Conservation (phyloP, 495 filamentous ascomycete genomes). For the Penicillium chermesinum region DNA sequence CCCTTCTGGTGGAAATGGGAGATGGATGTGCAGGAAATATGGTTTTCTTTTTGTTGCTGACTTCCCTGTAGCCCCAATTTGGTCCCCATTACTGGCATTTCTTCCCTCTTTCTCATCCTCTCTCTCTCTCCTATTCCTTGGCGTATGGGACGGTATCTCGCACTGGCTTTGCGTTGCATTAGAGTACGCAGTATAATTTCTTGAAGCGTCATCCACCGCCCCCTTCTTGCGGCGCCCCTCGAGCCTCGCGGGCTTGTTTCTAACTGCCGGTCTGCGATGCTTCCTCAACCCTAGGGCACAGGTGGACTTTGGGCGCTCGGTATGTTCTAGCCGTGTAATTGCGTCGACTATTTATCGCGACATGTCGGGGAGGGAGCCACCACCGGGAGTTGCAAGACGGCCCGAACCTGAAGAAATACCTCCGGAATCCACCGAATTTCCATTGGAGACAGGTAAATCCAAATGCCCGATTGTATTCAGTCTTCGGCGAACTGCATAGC, state of each 20-base stretch:
- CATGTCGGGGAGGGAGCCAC: conserved; percentile 25
- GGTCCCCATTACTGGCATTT: neutral
- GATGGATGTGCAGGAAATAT: neutral
- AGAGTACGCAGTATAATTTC: conserved; percentile 6
- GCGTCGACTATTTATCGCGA: conserved; percentile 11
- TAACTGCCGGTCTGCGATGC: conserved; percentile 20
- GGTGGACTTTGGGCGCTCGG: conserved; percentile 27
- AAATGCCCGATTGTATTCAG: neutral
- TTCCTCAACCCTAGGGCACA: conserved; percentile 16
- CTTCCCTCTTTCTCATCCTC: neutral
- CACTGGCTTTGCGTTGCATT: neutral
- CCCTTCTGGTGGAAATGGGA: neutral
- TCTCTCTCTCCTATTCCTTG: neutral
- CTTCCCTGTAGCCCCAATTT: neutral
- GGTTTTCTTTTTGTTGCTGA: neutral
- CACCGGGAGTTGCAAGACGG: neutral
- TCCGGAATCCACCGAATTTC: neutral
- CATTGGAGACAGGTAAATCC: conserved; percentile 6
- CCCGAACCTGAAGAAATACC: neutral
- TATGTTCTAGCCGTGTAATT: conserved; percentile 17
- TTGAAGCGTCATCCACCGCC: conserved; percentile 1
- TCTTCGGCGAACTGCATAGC: no score
- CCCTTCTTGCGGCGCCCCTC: no score
- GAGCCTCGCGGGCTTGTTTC: neutral
- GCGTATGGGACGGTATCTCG: neutral